These are phyloP conservation scores for Rhododendron griersonianum DNA, from an alignment of 148 eudicot species.

Conservation along the genomic window DNA sequence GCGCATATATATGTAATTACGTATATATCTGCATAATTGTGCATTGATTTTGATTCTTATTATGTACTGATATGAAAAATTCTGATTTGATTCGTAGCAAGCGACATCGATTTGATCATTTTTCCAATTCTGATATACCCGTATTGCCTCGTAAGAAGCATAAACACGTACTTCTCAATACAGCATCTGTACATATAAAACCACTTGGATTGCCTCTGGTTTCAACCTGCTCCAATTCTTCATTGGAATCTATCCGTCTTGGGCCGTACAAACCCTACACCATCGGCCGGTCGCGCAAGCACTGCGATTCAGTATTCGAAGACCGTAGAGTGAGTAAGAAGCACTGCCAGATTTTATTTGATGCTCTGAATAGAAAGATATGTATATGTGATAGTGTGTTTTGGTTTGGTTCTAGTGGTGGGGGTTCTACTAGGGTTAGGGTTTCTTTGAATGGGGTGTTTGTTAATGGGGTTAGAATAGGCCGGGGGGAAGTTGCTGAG, in stretches of 20 bases:
- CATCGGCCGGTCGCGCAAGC: slow-evolving; percentile 46
- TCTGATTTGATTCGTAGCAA: slow-evolving; percentile 20
- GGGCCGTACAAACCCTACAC: slow-evolving; percentile 43
- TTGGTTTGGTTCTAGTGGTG: slow-evolving; percentile 14
- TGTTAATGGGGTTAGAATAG: slow-evolving; percentile 65
- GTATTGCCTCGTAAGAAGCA: slow-evolving; percentile 15
- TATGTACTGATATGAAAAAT: slow-evolving; percentile 1
- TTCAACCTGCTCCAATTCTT: slow-evolving; percentile 13
- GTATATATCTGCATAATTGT: background rate
- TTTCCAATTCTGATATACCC: slow-evolving; percentile 6
- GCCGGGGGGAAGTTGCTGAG: slow-evolving; percentile 41
- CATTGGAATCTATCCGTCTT: slow-evolving; percentile 27
- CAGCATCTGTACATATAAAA: slow-evolving; percentile 20
- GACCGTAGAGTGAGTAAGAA: slow-evolving; percentile 67
- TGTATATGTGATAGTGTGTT: slow-evolving; percentile 54
- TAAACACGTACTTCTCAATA: background rate
- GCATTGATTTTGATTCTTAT: background rate
- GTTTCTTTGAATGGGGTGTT: slow-evolving; percentile 70
- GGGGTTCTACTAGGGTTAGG: slow-evolving; percentile 35
- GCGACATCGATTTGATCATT: slow-evolving; percentile 15
- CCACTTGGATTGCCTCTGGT: slow-evolving; percentile 26
- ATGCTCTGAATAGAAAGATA: slow-evolving; percentile 44
- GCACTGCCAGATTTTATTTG: slow-evolving; percentile 61
- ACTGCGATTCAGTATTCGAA: slow-evolving; percentile 42
- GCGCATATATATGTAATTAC: background rate